Base-by-base conservation (phyloP, 208 protist genomes). In the Crithidia expoeki region DNA sequence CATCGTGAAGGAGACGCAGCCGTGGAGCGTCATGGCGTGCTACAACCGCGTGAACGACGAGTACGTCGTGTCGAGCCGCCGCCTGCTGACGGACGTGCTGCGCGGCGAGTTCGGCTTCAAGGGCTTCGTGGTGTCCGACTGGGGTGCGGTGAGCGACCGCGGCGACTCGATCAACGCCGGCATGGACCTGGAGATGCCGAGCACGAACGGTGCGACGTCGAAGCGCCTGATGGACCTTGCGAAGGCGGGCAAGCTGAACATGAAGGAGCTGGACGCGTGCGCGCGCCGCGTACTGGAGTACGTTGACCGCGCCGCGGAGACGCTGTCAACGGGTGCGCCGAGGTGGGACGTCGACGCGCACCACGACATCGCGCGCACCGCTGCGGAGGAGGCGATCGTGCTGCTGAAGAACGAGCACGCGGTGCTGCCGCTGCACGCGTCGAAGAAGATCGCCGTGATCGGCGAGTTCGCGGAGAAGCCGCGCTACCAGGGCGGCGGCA, bases 181-280 rank as follows among this genome's bases (percentile, higher is more conserved):
- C 4, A 66, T 90, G 21, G 83, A 84, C 57, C 75, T 80, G 64
- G 72, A 93, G 76, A 92, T 92, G 86, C 84, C 84, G 7, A 50
- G 50, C 53, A 67, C 25, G 19, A 21, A 66, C 34, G 83, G 58
- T 62, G 76, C 76, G 25, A 77, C 69, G 3, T 58, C 19, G n/a
- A 28, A 2, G 9, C 34, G 58, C 12, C 17, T 80, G 46, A 38
- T 36, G 44, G 63, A 72, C 78, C 66, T 70, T 50, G 61, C 59
- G 32, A 23, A 58, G 58, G n/a, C 6, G 30, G 83, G 85, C 27
- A 51, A 84, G 55, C 68, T 89, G 28, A 74, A 89, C 64, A 34
- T 62, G 28, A 59, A 42, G 65, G 74, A 40, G 44, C 47, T 71
- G 14, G 65, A 71, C 65, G 56, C 12, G 36, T 71, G 65, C 32